Conservation (phyloP, 208 protist species). For the Acanthamoeba divionensis region DNA sequence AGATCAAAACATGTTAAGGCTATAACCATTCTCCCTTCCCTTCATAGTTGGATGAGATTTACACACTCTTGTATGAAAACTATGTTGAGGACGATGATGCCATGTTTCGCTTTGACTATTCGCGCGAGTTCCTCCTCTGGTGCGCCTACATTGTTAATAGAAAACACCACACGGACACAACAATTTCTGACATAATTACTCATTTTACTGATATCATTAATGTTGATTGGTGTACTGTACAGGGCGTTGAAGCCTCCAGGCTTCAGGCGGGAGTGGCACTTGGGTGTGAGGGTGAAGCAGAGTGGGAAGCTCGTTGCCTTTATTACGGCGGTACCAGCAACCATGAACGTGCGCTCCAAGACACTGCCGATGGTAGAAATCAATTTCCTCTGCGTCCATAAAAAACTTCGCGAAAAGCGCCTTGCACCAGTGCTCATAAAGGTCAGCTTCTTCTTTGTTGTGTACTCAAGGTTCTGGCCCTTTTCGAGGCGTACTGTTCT, state of each 20-base stretch:
- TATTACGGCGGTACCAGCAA: constrained; percentile 94
- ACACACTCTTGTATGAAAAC: constrained; percentile 94
- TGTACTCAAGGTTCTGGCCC: constrained; percentile 76
- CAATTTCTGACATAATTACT: background rate
- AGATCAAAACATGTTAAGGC: background rate
- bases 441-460: too few species aligned
- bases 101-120: constrained; percentile 99
- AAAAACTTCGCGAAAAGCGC: constrained; percentile 94
- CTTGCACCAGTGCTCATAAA: constrained; percentile 98
- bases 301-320: constrained; percentile 92
- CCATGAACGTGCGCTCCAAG: constrained; percentile 70
- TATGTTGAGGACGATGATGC: constrained; percentile 99
- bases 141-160: background rate
- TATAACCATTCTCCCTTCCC: background rate
- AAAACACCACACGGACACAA: too few species aligned
- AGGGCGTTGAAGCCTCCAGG: constrained; percentile 94
- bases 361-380: constrained; percentile 94
- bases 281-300: constrained; percentile 89
- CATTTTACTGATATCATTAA: background rate
- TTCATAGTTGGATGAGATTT: constrained; percentile 83
- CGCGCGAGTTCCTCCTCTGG: constrained; percentile 95
- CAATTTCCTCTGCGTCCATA: constrained; percentile 99
- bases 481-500: background rate
- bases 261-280: constrained; percentile 93
- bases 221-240: background rate